Evolutionary conservation across 2,329 filamentous ascomycete species (phyloP).

Genomic region (Coleophoma cylindrospora): DNA sequence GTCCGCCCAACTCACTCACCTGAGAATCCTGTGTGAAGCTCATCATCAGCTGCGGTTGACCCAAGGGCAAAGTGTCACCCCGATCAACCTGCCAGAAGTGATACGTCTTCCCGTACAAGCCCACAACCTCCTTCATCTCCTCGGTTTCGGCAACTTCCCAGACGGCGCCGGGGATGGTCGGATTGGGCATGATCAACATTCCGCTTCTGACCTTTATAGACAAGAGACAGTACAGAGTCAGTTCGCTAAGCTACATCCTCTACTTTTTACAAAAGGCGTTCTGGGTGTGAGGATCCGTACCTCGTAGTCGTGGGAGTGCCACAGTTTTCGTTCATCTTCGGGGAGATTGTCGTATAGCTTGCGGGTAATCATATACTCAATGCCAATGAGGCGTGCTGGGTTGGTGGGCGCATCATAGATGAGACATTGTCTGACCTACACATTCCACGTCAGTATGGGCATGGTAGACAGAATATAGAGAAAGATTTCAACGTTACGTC

Average conservation of each 20-base stretch:
- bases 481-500: slow-evolving; percentile 50
- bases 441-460: slow-evolving; percentile 63
- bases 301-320: slow-evolving; percentile 63
- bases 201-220: slow-evolving; percentile 33
- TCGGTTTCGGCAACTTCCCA: slow-evolving; percentile 76
- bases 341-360: slow-evolving; percentile 62
- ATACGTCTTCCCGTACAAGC: slow-evolving; percentile 77
- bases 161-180: slow-evolving; percentile 45
- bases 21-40: slow-evolving; percentile 49
- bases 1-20: slow-evolving; percentile 28
- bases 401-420: slow-evolving; percentile 69
- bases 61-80: slow-evolving; percentile 60
- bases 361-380: slow-evolving; percentile 70
- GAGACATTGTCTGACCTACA: slow-evolving; percentile 76
- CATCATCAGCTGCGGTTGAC: slow-evolving; percentile 58
- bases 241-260: slow-evolving; percentile 58
- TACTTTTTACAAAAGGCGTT: slow-evolving; percentile 32
- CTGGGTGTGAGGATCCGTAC: slow-evolving; percentile 63
- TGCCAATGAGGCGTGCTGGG: slow-evolving; percentile 70
- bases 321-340: slow-evolving; percentile 64
- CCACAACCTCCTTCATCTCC: slow-evolving; percentile 74
- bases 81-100: slow-evolving; percentile 83
- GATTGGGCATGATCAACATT: slow-evolving; percentile 73
- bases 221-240: slow-evolving; percentile 56
- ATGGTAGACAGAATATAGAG: no score